Evolutionary conservation across 768 basidiomycete genomes (phyloP).

Genomic region (Suillus lakei): DNA sequence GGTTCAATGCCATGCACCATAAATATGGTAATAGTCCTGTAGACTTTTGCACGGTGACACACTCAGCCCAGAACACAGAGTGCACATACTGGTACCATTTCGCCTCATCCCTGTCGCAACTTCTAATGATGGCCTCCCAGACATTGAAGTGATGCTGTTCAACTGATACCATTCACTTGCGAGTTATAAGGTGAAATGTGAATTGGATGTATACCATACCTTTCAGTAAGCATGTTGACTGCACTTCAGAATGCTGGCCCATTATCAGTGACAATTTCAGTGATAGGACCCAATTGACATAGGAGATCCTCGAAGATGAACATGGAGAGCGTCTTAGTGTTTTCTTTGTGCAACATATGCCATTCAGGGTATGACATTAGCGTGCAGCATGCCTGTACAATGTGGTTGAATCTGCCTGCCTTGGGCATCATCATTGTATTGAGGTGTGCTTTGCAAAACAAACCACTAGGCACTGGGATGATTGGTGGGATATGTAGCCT

Average conservation of each 20-base stretch:
- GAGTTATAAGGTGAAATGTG: background rate
- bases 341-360: slow-evolving; percentile 35
- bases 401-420: slow-evolving; percentile 13
- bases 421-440: slow-evolving; percentile 10
- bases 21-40: slow-evolving; percentile 5
- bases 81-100: slow-evolving; percentile 16
- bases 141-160: too few species aligned
- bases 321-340: background rate
- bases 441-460: background rate
- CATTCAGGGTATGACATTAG: slow-evolving; percentile 25
- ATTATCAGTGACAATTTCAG: slow-evolving; percentile 15
- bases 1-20: slow-evolving; percentile 31
- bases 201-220: slow-evolving; percentile 5
- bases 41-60: slow-evolving; percentile 6
- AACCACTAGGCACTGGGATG: background rate
- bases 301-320: slow-evolving; percentile 30
- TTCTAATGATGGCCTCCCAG: too few species aligned
- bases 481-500: background rate
- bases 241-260: background rate
- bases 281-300: slow-evolving; percentile 4
- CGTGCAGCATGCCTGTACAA: slow-evolving; percentile 18
- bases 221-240: fast-evolving
- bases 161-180: background rate
- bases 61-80: slow-evolving; percentile 42
- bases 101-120: slow-evolving; percentile 7